Base-by-base conservation (phyloP, 495 filamentous ascomycete species). In the Pyrenula aspistea region DNA sequence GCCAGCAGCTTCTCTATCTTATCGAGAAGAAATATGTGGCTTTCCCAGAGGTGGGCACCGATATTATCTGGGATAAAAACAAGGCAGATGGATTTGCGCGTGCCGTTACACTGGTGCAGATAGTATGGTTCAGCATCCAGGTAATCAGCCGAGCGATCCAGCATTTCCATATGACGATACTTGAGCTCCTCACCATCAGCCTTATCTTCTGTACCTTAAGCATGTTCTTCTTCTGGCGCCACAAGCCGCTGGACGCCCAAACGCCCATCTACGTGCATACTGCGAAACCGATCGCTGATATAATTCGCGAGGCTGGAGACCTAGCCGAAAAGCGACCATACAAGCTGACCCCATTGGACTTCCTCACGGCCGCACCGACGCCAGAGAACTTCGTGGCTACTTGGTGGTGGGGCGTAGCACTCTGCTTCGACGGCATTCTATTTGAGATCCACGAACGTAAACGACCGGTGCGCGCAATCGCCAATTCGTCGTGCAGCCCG, bases 241-340 rank as follows among this genome's bases (percentile, higher is more conserved):
- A 65, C 52, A 70, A 70, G 49, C 67, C 64, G 0, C 52, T 61
- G 25, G 67, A 68, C 25, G 49, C 65, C 1, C n/a, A 50, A 2
- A 48, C 4, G 20, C 19, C 61, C 1, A 58, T 63, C n/a, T n/a
- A 56, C 21, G 19, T 67, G 12, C 12, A 53, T 48, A 22, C 12
- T 19, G 54, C 52, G 10, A 24, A 42, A 20, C 57, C 55, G 15
- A 53, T 66, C 1, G 52, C 51, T 19, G 31, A 66, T 12, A 69
- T 69, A 1, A 24, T 67, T 0, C 2, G 57, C n/a, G 22, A 52
- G 25, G 55, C 59, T 12, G 67, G 66, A 11, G 60, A 61, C 10
- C 15, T 2, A 2, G 65, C 61, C 10, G n/a, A n/a, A n/a, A 21
- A 42, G 21, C 21, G 56, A 19, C 62, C 56, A 8, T 68, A 68